Percentiles rank a stretch among this genome's conserved stretches.
These are phyloP conservation scores for Solanum pimpinellifolium DNA, from an alignment of 257 asterid genomes.

Conservation along the genomic window DNA sequence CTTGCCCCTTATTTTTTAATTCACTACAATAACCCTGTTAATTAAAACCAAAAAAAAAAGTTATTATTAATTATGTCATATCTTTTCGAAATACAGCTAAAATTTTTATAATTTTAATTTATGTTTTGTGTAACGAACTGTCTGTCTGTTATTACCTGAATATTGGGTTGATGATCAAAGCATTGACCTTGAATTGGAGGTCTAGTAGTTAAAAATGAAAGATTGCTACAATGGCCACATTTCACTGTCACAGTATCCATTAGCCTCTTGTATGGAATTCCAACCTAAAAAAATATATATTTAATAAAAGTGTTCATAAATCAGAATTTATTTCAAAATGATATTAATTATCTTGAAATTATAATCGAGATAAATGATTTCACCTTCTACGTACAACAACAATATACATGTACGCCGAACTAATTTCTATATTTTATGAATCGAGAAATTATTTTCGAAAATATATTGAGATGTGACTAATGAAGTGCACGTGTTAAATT, in stretches of 20 bases:
- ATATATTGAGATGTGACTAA: not conserved
- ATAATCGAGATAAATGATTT: not conserved
- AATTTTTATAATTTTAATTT: too few relatives aligned
- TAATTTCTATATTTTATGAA: too few relatives aligned
- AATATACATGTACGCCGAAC: not conserved
- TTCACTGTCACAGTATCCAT: constrained; percentile 95
- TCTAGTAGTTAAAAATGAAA: constrained; percentile 70
- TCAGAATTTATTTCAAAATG: not conserved
- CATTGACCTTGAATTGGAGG: constrained; percentile 53
- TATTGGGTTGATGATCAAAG: constrained; percentile 46
- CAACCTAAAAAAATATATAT: constrained; percentile 35
- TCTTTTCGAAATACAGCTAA: too few relatives aligned
- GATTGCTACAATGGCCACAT: constrained; percentile 96
- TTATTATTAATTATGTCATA: too few relatives aligned
- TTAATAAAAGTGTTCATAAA: too few relatives aligned
- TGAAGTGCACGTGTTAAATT: not conserved
- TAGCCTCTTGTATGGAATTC: constrained; percentile 84
- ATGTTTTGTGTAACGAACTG: accelerated
- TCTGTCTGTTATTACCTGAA: constrained; percentile 1
- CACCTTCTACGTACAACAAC: not conserved
- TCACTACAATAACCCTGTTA: constrained; percentile 44
- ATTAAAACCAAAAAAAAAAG: not conserved
- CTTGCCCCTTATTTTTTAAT: constrained; percentile 38
- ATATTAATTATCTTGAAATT: not conserved
- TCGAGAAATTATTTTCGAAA: accelerated